Evolutionary conservation across 495 filamentous ascomycete genomes (phyloP), one percentile per base, ranked within the genome.

Genomic region (Penicillium longicatenatum): DNA sequence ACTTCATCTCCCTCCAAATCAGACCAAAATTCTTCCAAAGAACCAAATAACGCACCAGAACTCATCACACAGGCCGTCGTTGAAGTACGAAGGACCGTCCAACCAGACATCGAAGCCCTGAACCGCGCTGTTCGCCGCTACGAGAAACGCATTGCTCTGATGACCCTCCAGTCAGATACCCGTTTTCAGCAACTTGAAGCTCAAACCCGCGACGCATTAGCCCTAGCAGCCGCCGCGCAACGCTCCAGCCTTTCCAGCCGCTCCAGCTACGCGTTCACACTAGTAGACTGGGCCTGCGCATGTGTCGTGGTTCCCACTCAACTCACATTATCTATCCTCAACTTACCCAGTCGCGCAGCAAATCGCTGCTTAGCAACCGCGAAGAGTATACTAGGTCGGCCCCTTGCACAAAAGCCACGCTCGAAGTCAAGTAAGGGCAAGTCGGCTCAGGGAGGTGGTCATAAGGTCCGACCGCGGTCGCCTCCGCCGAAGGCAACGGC

Each of bases 121-220:
- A 93, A 90, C 57, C 87, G 94, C 19, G 94, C 94, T 0, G 88
- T 98, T 29, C 83, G 94, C 14, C 85, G 91, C n/a, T 97, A 97
- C 61, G 94, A 98, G 75, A 97, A 96, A 70, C 88, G 91, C 55
- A 85, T 87, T 11, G 86, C 87, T 0, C 70, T 93, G 2, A 81
- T 88, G 19, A 75, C 85, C 0, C 79, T 86, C 52, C 86, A 93
- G 59, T 93, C 86, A 10, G 92, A 98, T 46, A 80, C 81, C 17
- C 84, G 89, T 17, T 80, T 98, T 35, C 77, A 80, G 22, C 81
- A 84, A 22, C 73, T 97, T 16, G 87, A 96, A 55, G 66, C 72
- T 0, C 81, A 89, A 41, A 68, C 95, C 19, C 83, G 84, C 30
- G 92, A 97, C 61, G 89, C 91, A 1, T 78, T 97, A 44, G 79